These are phyloP conservation scores for Penicillium sp. DNA, from an alignment of 2,329 filamentous ascomycete species.

Conservation along the genomic window DNA sequence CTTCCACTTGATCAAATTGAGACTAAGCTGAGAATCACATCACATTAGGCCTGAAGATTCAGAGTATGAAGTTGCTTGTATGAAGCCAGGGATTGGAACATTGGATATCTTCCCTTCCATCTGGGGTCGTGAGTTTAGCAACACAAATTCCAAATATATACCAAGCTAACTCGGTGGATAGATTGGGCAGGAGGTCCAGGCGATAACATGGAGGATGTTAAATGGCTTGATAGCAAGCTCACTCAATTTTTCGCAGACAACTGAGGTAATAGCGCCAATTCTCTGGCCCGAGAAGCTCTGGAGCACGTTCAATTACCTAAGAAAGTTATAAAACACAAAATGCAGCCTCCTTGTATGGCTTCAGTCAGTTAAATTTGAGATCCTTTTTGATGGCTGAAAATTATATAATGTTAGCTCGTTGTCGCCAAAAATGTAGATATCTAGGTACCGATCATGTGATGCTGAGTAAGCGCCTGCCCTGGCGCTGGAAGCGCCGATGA, in stretches of 20 bases:
- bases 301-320: background rate
- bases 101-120: slow-evolving; percentile 57
- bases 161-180: slow-evolving; percentile 19
- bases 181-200: slow-evolving; percentile 67
- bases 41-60: slow-evolving; percentile 66
- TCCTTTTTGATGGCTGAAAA: background rate
- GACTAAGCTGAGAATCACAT: background rate
- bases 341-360: background rate
- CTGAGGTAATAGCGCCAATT: background rate
- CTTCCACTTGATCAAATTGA: background rate
- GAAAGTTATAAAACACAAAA: too few species aligned
- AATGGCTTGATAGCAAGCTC: slow-evolving; percentile 67
- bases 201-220: slow-evolving; percentile 65
- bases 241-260: slow-evolving; percentile 48
- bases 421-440: background rate
- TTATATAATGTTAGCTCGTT: background rate
- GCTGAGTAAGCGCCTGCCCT: slow-evolving; percentile 18
- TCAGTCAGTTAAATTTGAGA: background rate
- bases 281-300: slow-evolving; percentile 6
- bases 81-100: slow-evolving; percentile 57
- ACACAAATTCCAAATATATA: background rate
- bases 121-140: slow-evolving; percentile 57
- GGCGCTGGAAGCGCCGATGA: slow-evolving; percentile 10
- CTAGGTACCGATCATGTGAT: slow-evolving; percentile 12
- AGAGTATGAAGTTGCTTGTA: slow-evolving; percentile 65